phyloP scores from a whole-genome alignment of 2,329 filamentous ascomycete genomes.

The Cladosporium sp. region DNA sequence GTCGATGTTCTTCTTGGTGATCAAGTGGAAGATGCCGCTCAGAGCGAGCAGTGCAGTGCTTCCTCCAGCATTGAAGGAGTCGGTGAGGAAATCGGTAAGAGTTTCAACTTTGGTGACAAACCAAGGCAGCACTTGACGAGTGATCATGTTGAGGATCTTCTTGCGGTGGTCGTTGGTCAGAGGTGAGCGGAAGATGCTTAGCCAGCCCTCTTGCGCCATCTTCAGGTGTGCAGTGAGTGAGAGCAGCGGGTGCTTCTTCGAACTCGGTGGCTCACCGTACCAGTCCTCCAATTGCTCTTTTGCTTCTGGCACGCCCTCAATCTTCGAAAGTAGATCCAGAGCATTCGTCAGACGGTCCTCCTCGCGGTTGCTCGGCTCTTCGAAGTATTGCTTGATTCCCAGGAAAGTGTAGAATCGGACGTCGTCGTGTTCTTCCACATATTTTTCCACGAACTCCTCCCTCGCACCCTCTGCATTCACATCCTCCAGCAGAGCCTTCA shows the following conservation, averaged over 20 bases:
- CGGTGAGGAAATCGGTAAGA: slow-evolving; percentile 94
- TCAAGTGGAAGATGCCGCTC: slow-evolving; percentile 91
- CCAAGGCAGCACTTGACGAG: slow-evolving; percentile 78
- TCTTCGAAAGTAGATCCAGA: slow-evolving; percentile 59
- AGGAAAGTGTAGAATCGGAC: slow-evolving; percentile 78
- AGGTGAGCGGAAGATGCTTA: slow-evolving; percentile 66
- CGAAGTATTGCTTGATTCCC: slow-evolving; percentile 57
- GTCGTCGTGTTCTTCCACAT: slow-evolving; percentile 75
- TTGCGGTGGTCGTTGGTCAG: slow-evolving; percentile 74
- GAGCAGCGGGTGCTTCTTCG: slow-evolving; percentile 62
- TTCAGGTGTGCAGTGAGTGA: slow-evolving; percentile 70
- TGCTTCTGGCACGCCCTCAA: slow-evolving; percentile 67
- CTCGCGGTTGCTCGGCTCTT: slow-evolving; percentile 19
- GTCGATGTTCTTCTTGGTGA: slow-evolving; percentile 88
- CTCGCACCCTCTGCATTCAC: slow-evolving; percentile 57
- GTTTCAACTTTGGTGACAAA: slow-evolving; percentile 76
- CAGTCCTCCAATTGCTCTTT: slow-evolving; percentile 65
- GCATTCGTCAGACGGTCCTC: slow-evolving; percentile 52
- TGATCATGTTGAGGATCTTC: slow-evolving; percentile 68
- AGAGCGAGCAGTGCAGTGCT: slow-evolving; percentile 82
- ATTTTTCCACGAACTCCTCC: slow-evolving; percentile 72
- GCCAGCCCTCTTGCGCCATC: slow-evolving; percentile 81
- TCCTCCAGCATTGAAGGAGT: slow-evolving; percentile 83
- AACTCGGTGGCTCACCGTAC: slow-evolving; percentile 61
- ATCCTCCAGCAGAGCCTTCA: slow-evolving; percentile 58